A percentile compares a stretch with the other conserved stretches of the same genome.
Evolutionary conservation across 139 green algal genomes (phyloP).

Genomic region (Chlamydomonas asymmetrica): DNA sequence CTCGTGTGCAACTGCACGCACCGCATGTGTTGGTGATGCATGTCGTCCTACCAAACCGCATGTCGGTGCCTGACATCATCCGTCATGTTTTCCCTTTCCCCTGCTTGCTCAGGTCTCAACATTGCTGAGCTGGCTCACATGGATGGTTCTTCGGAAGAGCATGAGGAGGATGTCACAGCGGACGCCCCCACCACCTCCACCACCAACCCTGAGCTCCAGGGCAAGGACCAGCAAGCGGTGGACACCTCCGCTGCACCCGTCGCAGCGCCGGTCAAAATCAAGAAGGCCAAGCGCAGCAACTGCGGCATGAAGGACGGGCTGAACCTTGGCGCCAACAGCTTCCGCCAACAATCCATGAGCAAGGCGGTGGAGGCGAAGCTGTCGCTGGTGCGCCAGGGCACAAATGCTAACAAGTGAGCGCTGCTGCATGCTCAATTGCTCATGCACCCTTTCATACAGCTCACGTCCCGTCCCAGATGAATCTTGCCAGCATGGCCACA

Average conservation of each 20-base stretch:
- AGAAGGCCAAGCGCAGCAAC: too few relatives aligned
- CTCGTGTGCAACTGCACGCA: too few relatives aligned
- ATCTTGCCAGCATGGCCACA: too few relatives aligned
- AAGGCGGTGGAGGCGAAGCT: constrained; percentile 17
- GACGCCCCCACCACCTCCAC: not conserved
- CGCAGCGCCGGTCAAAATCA: not conserved
- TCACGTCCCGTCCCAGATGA: too few relatives aligned
- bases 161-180: constrained; percentile 19
- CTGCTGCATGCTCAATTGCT: too few relatives aligned
- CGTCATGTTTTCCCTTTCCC: too few relatives aligned
- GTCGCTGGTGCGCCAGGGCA: constrained; percentile 17
- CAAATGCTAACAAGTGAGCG: constrained; percentile 8
- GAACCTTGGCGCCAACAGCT: not conserved
- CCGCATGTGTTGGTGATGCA: too few relatives aligned
- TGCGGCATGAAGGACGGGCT: not conserved
- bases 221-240: not conserved
- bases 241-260: not conserved
- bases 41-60: too few relatives aligned
- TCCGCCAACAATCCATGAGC: not conserved
- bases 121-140: constrained; percentile 61
- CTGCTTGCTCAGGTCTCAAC: constrained; percentile 39
- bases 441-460: too few relatives aligned
- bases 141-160: constrained; percentile 16
- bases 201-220: not conserved
- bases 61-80: too few relatives aligned